A percentile compares a stretch with the other conserved stretches of the same genome.
Evolutionary conservation across 2,329 filamentous ascomycete species (phyloP).

Genomic region (Penicillium sp.): DNA sequence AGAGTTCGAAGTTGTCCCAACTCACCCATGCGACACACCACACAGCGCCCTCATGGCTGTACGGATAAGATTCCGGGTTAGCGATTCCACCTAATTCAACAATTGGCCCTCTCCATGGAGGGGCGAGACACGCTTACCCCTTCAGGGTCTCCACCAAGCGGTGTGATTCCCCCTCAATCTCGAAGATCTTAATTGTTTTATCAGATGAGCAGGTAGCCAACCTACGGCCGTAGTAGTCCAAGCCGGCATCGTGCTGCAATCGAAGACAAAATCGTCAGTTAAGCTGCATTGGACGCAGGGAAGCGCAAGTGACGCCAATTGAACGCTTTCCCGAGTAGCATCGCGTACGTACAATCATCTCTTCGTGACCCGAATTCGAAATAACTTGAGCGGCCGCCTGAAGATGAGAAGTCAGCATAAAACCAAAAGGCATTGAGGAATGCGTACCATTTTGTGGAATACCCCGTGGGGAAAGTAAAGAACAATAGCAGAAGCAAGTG

Average conservation of each 20-base stretch:
- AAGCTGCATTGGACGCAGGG: not conserved
- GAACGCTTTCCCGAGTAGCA: constrained; percentile 2
- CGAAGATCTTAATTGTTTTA: constrained; percentile 98
- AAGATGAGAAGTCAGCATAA: constrained; percentile 13
- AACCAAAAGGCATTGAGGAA: not conserved
- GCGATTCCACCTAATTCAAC: not conserved
- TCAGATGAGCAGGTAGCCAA: constrained; percentile 97
- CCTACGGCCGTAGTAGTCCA: constrained; percentile 96
- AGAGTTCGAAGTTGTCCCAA: constrained; percentile 2
- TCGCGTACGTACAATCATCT: constrained; percentile 85
- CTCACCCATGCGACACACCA: constrained; percentile 91
- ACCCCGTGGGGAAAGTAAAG: constrained; percentile 7
- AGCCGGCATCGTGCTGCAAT: constrained; percentile 83
- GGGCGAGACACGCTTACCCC: constrained; percentile 56
- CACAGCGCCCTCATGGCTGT: constrained; percentile 89
- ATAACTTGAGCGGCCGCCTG: constrained; percentile 66
- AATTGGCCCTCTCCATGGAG: not conserved
- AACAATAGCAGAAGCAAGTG: constrained; percentile 9
- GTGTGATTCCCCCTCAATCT: constrained; percentile 90
- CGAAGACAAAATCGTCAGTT: constrained; percentile 4
- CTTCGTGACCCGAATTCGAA: constrained; percentile 86
- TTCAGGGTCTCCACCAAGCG: constrained; percentile 87
- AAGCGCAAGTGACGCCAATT: constrained; percentile 5
- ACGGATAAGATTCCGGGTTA: not conserved
- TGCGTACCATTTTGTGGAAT: constrained; percentile 23